A percentile compares a stretch with the other conserved stretches of the same genome.
phyloP scores from a whole-genome alignment of 768 basidiomycete species.

The Lactarius evosmus region DNA sequence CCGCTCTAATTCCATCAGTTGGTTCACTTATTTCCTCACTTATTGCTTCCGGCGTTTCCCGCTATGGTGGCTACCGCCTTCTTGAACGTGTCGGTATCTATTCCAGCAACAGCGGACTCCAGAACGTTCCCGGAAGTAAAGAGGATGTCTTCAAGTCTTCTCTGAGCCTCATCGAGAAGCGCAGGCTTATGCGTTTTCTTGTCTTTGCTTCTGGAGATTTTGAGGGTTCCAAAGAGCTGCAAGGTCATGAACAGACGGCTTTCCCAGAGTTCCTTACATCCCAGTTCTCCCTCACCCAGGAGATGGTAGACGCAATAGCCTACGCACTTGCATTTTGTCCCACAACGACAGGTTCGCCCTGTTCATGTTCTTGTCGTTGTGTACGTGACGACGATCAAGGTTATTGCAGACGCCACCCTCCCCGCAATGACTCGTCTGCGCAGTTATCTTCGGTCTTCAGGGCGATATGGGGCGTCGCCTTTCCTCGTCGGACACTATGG shows the following conservation, averaged over 20 bases:
- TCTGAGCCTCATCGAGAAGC: constrained; percentile 77
- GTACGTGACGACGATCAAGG: constrained; percentile 11
- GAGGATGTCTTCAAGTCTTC: constrained; percentile 91
- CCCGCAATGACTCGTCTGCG: constrained; percentile 68
- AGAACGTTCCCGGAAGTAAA: constrained; percentile 82
- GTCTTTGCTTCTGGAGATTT: constrained; percentile 77
- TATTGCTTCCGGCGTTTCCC: constrained; percentile 77
- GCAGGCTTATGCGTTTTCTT: constrained; percentile 89
- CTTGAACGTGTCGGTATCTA: constrained; percentile 69
- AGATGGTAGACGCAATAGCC: constrained; percentile 57
- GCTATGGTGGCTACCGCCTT: constrained; percentile 88
- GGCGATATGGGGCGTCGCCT: constrained; percentile 82
- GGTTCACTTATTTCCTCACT: constrained; percentile 79
- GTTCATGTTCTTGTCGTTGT: background rate
- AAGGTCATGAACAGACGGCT: constrained; percentile 51
- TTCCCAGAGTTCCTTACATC: constrained; percentile 64
- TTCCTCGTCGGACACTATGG: constrained; percentile 97
- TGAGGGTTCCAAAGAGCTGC: constrained; percentile 56
- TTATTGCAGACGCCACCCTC: constrained; percentile 56
- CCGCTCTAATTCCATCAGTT: constrained; percentile 73
- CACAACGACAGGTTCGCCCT: constrained; percentile 51
- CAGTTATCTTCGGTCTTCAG: constrained; percentile 70
- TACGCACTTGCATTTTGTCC: constrained; percentile 77
- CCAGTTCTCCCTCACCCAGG: constrained; percentile 58
- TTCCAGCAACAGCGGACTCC: constrained; percentile 41